Conservation (phyloP, 768 basidiomycete genomes). For the Tulasnella sp. region DNA sequence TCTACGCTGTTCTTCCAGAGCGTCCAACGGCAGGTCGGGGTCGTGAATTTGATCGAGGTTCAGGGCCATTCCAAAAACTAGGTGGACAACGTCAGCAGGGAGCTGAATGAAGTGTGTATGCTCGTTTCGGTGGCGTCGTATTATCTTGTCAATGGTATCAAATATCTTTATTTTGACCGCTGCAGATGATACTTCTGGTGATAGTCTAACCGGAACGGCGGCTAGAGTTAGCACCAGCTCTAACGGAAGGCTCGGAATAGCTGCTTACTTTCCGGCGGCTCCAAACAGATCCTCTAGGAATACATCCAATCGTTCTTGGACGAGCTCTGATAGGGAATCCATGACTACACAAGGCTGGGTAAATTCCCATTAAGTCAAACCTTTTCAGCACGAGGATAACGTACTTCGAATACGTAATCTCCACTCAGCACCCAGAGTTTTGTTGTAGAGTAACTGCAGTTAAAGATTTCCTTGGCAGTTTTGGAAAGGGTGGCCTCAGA, state of each 20-base stretch:
- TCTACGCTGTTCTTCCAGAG: neutral
- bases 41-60: neutral
- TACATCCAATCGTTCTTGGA: neutral
- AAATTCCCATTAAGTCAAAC: neutral
- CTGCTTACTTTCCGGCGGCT: neutral
- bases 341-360: neutral
- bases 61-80: neutral
- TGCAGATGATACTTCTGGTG: no score
- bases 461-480: no score
- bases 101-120: neutral
- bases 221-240: no score
- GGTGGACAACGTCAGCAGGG: neutral
- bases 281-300: neutral
- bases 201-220: no score
- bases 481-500: no score
- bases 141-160: neutral
- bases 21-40: neutral
- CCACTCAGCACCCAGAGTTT: no score
- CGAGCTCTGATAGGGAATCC: neutral
- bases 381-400: neutral
- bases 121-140: neutral
- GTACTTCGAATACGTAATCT: neutral
- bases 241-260: no score
- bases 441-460: no score
- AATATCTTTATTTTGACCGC: neutral